These are phyloP conservation scores for Parastagonospora avenae DNA, from an alignment of 2,329 filamentous ascomycete genomes.

Conservation along the genomic window DNA sequence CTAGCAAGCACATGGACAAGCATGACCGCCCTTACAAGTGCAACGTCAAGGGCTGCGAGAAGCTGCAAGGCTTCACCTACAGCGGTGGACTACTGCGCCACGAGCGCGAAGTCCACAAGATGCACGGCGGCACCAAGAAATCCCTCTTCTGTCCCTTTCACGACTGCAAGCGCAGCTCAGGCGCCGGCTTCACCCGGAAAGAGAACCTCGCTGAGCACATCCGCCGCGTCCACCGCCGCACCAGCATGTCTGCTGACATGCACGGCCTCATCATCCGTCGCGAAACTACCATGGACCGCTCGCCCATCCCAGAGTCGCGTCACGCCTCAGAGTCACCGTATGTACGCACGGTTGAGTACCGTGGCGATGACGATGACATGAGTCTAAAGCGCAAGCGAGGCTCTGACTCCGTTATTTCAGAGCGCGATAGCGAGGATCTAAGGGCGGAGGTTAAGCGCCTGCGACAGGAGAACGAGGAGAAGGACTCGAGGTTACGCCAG, in stretches of 20 bases:
- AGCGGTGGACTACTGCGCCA: conserved; percentile 87
- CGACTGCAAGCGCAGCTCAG: conserved; percentile 87
- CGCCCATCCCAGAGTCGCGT: conserved; percentile 27
- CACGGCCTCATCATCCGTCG: conserved; percentile 39
- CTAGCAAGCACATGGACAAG: conserved; percentile 97
- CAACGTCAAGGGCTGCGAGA: conserved; percentile 79
- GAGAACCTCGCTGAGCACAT: conserved; percentile 95
- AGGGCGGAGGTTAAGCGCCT: conserved; percentile 49
- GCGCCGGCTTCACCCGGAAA: conserved; percentile 87
- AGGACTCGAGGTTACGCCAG: conserved; percentile 44
- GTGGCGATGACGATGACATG: conserved; percentile 29
- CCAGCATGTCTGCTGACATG: conserved; percentile 44
- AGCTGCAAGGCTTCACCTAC: conserved; percentile 93
- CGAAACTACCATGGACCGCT: conserved; percentile 24
- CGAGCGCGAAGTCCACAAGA: conserved; percentile 90
- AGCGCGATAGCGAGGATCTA: conserved; percentile 39
- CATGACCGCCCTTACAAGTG: conserved; percentile 94
- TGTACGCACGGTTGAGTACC: conserved; percentile 25
- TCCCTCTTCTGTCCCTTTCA: conserved; percentile 82
- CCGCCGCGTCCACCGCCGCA: conserved; percentile 74
- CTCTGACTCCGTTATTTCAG: conserved; percentile 30
- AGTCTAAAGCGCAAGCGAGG: conserved; percentile 41
- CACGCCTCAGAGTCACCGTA: conserved; percentile 33
- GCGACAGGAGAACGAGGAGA: conserved; percentile 48
- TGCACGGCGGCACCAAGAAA: conserved; percentile 87